phyloP scores from a whole-genome alignment of 2,329 filamentous ascomycete genomes.

The Torrubiellomyces zombiae region DNA sequence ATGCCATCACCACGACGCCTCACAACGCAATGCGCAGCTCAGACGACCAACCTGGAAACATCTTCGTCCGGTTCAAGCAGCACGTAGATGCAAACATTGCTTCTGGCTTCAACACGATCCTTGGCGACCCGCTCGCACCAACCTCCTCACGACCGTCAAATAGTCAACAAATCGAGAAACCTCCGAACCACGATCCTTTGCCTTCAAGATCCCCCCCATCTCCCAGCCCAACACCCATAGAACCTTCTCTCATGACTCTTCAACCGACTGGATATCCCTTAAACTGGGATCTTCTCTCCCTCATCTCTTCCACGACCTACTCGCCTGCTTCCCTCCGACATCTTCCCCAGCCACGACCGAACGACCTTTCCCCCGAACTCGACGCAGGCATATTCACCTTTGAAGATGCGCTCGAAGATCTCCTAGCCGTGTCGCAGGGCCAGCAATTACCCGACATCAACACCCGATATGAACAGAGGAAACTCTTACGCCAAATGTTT shows the following conservation, averaged over 20 bases:
- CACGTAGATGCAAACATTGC: conserved; percentile 21
- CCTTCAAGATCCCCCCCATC: no score
- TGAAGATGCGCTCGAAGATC: conserved; percentile 40
- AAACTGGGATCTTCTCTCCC: conserved; percentile 9
- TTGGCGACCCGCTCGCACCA: no score
- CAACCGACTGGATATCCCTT: no score
- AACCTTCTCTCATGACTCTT: no score
- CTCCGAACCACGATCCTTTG: no score
- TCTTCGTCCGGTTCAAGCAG: conserved; percentile 7
- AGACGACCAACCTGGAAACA: no score
- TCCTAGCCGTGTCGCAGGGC: conserved; percentile 29
- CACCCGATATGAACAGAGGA: conserved; percentile 17
- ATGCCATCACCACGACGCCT: no score
- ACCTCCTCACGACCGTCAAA: no score
- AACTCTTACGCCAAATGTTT: conserved; percentile 20
- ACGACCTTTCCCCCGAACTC: conserved; percentile 20
- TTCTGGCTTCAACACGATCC: conserved; percentile 8
- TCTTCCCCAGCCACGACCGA: conserved; percentile 30
- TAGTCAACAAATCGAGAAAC: no score
- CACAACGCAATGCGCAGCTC: no score
- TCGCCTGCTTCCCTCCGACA: conserved; percentile 20
- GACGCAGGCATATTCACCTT: conserved; percentile 30
- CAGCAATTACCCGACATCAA: conserved; percentile 23
- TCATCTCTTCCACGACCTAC: conserved; percentile 12
- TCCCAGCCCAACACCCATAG: no score